A percentile compares a stretch with the other conserved stretches of the same genome.
Conservation (phyloP, 2,329 filamentous ascomycete species). For the Penicillium rolfsii region DNA sequence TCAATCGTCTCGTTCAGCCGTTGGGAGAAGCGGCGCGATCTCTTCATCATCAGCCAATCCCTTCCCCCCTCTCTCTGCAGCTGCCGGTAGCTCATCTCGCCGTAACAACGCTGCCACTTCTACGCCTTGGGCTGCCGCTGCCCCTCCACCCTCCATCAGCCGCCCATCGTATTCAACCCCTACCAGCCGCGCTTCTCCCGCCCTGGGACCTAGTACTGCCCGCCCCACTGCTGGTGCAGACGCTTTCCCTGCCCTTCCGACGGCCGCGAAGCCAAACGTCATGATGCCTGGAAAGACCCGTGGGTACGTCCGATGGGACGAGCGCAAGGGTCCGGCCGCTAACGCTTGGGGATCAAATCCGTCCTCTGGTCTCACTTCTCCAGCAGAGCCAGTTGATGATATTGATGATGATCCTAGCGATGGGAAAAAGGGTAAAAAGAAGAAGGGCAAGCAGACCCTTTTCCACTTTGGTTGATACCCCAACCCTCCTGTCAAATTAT, state of each 20-base stretch:
- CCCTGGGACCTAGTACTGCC: slow-evolving; percentile 29
- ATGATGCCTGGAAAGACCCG: slow-evolving; percentile 55
- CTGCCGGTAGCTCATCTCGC: slow-evolving; percentile 26
- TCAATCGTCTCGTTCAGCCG: slow-evolving; percentile 65
- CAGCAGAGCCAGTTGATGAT: slow-evolving; percentile 26
- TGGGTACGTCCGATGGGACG: slow-evolving; percentile 51
- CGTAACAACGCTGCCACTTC: slow-evolving; percentile 27
- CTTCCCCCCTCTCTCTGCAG: slow-evolving; percentile 50
- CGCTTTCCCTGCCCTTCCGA: slow-evolving; percentile 80
- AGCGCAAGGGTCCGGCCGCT: slow-evolving; percentile 38
- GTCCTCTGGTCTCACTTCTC: slow-evolving; percentile 30
- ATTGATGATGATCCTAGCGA: slow-evolving; percentile 27
- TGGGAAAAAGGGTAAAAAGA: slow-evolving; percentile 44
- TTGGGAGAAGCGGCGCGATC: slow-evolving; percentile 60
- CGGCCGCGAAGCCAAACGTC: slow-evolving; percentile 70
- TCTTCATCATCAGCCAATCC: slow-evolving; percentile 48
- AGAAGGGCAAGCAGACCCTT: slow-evolving; percentile 48
- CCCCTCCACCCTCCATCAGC: slow-evolving; percentile 27
- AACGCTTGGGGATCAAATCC: slow-evolving; percentile 45
- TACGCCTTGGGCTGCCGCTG: slow-evolving; percentile 32
- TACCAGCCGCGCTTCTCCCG: slow-evolving; percentile 33
- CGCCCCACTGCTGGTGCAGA: slow-evolving; percentile 50
- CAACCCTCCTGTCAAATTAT: slow-evolving; percentile 1
- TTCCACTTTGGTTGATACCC: slow-evolving; percentile 42
- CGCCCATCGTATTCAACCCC: slow-evolving; percentile 30